Base-by-base conservation (phyloP, 768 basidiomycete genomes). In the Pholiota conissans region DNA sequence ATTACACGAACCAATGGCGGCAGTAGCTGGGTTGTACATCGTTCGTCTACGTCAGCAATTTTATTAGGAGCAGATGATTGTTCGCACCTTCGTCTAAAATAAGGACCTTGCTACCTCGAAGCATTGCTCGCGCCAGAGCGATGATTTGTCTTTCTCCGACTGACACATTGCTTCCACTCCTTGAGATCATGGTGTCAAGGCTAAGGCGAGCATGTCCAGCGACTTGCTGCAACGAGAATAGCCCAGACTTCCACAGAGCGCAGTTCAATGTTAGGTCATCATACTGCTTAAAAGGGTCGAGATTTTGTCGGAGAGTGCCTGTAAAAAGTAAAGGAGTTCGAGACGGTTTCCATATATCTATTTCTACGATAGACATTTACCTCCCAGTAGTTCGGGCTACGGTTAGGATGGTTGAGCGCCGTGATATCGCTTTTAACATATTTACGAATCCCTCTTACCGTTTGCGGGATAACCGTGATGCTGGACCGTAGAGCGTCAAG, bases 111-210 rank as follows among this genome's bases (percentile, higher is more conserved):
- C 81, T 86, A 26, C 79, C 74, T 20, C 84, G 74, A 3, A 87
- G 71, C 57, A 87, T 78, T 1, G 87, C 87, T 29, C 86, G 75
- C 4, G 86, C 86, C 64, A 89, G 75, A 7, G n/a, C n/a, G n/a
- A n/a, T n/a, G 47, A 88, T 78, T 63, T 92, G 90, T 9, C 89
- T 71, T 64, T 92, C 89, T 22, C 91, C 91, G 40, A 89, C 85
- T 1, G 87, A 89, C 60, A 92, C 82, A 66, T 92, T 92, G 18
- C 78, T 69, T 5, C 90, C 90, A 5, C 87, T 87, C 3, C 74
- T 74, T 8, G 76, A 64, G 22, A 84, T 73, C 11, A 66, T 60
- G 24, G 71, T 80, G 46, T 84, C 81, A 26, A 85, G 66, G 9
- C 73, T 77, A 30, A 82, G 70, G 73, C 76, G 52, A 70, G 82